Evolutionary conservation across 192 early-diverging fungal genomes (phyloP).

Genomic region (Coemansia nantahalensis): DNA sequence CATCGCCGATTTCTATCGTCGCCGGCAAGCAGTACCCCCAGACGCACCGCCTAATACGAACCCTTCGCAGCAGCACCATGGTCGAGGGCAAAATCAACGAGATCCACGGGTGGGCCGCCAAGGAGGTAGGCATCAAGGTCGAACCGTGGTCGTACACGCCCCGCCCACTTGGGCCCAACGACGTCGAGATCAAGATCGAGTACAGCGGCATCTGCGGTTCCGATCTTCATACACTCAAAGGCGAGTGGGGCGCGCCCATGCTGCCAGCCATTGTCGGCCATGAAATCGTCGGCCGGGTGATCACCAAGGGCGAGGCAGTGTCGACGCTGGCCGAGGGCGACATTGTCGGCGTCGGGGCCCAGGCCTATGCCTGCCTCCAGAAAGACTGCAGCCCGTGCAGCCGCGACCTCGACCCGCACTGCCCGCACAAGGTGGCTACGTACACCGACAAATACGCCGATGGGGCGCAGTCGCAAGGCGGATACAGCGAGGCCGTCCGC

Average conservation of each 20-base stretch:
- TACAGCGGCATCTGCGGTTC: conserved; percentile 78
- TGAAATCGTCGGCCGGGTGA: conserved; percentile 66
- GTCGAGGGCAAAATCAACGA: conserved; percentile 42
- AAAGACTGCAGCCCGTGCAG: conserved; percentile 56
- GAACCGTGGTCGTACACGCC: conserved; percentile 58
- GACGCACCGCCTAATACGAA: too few relatives aligned
- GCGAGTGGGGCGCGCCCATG: conserved; percentile 58
- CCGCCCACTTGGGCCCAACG: conserved; percentile 57
- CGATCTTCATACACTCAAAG: conserved; percentile 67
- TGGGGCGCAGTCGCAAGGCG: conserved; percentile 55
- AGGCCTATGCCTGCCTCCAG: conserved; percentile 57
- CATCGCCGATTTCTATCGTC: too few relatives aligned
- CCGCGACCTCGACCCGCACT: conserved; percentile 42
- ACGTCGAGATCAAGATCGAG: conserved; percentile 72
- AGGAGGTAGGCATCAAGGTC: conserved; percentile 29
- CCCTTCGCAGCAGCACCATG: conserved; percentile 22
- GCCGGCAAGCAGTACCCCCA: too few relatives aligned
- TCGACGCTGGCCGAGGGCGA: conserved; percentile 58
- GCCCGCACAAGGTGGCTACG: conserved; percentile 43
- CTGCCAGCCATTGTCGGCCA: conserved; percentile 64
- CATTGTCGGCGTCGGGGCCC: conserved; percentile 66
- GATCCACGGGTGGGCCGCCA: conserved; percentile 51
- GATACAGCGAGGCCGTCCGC: conserved; percentile 63
- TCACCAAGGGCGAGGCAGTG: conserved; percentile 58
- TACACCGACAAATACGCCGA: conserved; percentile 56